A percentile compares a stretch with the other conserved stretches of the same genome.
Evolutionary conservation across 139 green algal genomes (phyloP).

Genomic region (Asterochloris erici): DNA sequence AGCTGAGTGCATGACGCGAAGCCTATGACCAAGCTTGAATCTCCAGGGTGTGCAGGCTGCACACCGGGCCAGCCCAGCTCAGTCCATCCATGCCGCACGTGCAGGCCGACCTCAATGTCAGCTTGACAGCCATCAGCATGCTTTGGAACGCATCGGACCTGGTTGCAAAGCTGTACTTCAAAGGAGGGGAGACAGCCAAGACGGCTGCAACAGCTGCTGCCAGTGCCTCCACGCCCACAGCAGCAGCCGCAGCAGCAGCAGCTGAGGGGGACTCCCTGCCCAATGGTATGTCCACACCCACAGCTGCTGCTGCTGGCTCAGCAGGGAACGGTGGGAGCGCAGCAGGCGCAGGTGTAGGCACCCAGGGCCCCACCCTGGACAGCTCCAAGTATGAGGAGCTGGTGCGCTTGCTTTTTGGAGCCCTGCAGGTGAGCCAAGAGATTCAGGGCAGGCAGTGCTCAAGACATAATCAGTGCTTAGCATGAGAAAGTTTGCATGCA

Average conservation of each 20-base stretch:
- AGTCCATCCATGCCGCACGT: not conserved
- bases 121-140: conserved; percentile 80
- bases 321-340: not conserved
- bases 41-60: too few relatives aligned
- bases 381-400: conserved; percentile 41
- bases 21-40: too few relatives aligned
- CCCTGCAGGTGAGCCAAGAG: conserved; percentile 26
- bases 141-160: conserved; percentile 87
- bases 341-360: not conserved
- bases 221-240: not conserved
- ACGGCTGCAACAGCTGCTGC: too few relatives aligned
- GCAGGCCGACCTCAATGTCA: conserved; percentile 82
- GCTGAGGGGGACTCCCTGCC: conserved; percentile 1
- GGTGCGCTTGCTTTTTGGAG: conserved; percentile 42
- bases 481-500: too few relatives aligned
- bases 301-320: too few relatives aligned
- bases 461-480: too few relatives aligned
- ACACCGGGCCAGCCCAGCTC: too few relatives aligned
- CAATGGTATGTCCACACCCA: not conserved
- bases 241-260: not conserved
- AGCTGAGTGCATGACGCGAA: too few relatives aligned
- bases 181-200: not conserved
- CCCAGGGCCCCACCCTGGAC: conserved; percentile 10
- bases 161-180: conserved; percentile 40
- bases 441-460: too few relatives aligned